Conservation (phyloP, 495 filamentous ascomycete genomes). For the Xylaria nigripes region DNA sequence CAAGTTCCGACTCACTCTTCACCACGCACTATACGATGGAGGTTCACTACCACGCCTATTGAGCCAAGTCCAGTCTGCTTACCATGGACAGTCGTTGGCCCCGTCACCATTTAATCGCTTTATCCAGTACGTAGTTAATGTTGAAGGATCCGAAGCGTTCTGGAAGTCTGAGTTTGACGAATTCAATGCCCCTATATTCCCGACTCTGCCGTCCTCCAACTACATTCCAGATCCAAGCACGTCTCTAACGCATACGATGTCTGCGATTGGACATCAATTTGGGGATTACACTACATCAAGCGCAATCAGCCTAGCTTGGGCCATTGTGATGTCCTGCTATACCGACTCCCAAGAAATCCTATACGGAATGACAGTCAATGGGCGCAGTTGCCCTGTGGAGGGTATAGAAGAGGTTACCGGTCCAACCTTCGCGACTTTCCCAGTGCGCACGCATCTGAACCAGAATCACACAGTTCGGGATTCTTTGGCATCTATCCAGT, state of each 20-base stretch:
- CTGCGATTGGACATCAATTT: background rate
- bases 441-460: slow-evolving; percentile 34
- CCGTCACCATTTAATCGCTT: slow-evolving; percentile 25
- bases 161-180: slow-evolving; percentile 16
- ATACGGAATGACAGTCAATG: slow-evolving; percentile 37
- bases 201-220: background rate
- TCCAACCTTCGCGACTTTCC: slow-evolving; percentile 49
- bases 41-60: slow-evolving; percentile 47
- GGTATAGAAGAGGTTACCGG: slow-evolving; percentile 38
- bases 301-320: slow-evolving; percentile 30
- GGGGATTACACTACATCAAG: background rate
- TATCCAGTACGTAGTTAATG: slow-evolving; percentile 20
- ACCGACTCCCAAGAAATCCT: slow-evolving; percentile 21
- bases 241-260: background rate
- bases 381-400: slow-evolving; percentile 33
- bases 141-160: slow-evolving; percentile 19
- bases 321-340: slow-evolving; percentile 20
- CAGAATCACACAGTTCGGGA: background rate
- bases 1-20: slow-evolving; percentile 23
- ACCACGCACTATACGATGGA: slow-evolving; percentile 60
- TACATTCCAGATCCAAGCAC: background rate
- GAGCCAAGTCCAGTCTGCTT: slow-evolving; percentile 33
- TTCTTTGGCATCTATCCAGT: slow-evolving; percentile 17
- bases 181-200: background rate
- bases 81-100: slow-evolving; percentile 6